phyloP scores from a whole-genome alignment of 2,329 filamentous ascomycete genomes.

The Thielaviopsis ethacetica region DNA sequence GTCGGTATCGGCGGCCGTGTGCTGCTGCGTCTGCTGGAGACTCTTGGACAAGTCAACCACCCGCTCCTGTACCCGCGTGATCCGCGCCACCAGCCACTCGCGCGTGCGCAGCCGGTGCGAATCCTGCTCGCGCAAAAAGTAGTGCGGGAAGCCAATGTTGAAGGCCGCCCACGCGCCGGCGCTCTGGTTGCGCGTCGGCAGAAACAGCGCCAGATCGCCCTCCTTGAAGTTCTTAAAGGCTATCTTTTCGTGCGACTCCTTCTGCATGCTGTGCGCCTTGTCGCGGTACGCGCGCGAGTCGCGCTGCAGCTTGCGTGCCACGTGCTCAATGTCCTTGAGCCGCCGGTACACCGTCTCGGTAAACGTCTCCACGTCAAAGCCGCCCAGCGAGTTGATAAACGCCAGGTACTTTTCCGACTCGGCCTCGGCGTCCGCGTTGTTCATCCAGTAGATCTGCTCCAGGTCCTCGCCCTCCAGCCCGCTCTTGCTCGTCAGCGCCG shows the following conservation, averaged over 20 bases:
- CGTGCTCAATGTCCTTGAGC: slow-evolving; percentile 82
- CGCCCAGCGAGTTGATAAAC: slow-evolving; percentile 56
- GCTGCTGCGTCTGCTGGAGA: slow-evolving; percentile 27
- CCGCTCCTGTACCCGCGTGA: slow-evolving; percentile 77
- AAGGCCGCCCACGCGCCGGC: slow-evolving; percentile 96
- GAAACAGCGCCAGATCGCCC: slow-evolving; percentile 81
- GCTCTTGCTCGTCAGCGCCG: slow-evolving; percentile 34
- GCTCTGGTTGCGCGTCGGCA: slow-evolving; percentile 86
- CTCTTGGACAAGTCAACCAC: slow-evolving; percentile 84
- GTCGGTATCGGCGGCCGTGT: slow-evolving; percentile 27
- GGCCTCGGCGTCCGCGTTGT: slow-evolving; percentile 37
- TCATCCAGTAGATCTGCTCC: slow-evolving; percentile 68
- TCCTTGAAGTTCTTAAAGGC: slow-evolving; percentile 93
- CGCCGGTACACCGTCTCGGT: slow-evolving; percentile 75
- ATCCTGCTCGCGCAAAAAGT: slow-evolving; percentile 89
- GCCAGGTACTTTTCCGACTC: slow-evolving; percentile 60
- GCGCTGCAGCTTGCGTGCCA: slow-evolving; percentile 83
- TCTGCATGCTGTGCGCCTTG: slow-evolving; percentile 62
- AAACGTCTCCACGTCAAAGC: slow-evolving; percentile 72
- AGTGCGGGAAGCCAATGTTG: slow-evolving; percentile 93
- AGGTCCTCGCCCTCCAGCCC: slow-evolving; percentile 49
- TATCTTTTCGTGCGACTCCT: slow-evolving; percentile 88
- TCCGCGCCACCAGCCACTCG: slow-evolving; percentile 94
- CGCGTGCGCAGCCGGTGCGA: slow-evolving; percentile 66
- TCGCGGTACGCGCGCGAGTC: slow-evolving; percentile 79